Conservation (phyloP, 2,329 filamentous ascomycete species). For the Aaosphaeria arxii region DNA sequence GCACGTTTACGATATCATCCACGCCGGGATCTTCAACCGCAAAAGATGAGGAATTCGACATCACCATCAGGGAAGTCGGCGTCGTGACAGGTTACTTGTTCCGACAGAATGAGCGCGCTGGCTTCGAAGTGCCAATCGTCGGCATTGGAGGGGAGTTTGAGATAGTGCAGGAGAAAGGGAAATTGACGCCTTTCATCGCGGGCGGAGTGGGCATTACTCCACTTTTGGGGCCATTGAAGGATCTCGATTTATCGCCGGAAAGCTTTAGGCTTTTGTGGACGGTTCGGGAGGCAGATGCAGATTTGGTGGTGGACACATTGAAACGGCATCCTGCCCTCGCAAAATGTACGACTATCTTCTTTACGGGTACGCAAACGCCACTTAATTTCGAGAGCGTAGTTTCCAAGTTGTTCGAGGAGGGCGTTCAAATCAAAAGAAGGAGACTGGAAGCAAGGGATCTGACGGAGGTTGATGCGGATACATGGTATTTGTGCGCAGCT, state of each 20-base stretch:
- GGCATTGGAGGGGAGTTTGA: slow-evolving; percentile 70
- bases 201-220: slow-evolving; percentile 84
- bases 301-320: slow-evolving; percentile 61
- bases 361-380: slow-evolving; percentile 51
- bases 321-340: slow-evolving; percentile 52
- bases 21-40: slow-evolving; percentile 34
- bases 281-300: slow-evolving; percentile 59
- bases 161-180: slow-evolving; percentile 37
- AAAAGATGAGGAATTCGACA: slow-evolving; percentile 57
- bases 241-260: slow-evolving; percentile 5
- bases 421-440: slow-evolving; percentile 39
- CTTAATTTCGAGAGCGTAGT: slow-evolving; percentile 25
- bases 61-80: slow-evolving; percentile 69
- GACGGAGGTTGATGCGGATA: slow-evolving; percentile 32
- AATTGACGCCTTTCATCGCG: slow-evolving; percentile 63
- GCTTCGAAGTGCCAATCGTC: slow-evolving; percentile 63
- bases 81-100: slow-evolving; percentile 66
- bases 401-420: slow-evolving; percentile 25
- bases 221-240: slow-evolving; percentile 63
- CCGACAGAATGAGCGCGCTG: slow-evolving; percentile 50
- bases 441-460: slow-evolving; percentile 49
- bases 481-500: slow-evolving; percentile 61
- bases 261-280: slow-evolving; percentile 66
- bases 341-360: slow-evolving; percentile 56
- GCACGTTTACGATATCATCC: slow-evolving; percentile 79